Percentiles rank a stretch among this genome's conserved stretches.
These are phyloP conservation scores for Phytophthora pisi DNA, from an alignment of 352 stramenopile genomes.

Conservation along the genomic window DNA sequence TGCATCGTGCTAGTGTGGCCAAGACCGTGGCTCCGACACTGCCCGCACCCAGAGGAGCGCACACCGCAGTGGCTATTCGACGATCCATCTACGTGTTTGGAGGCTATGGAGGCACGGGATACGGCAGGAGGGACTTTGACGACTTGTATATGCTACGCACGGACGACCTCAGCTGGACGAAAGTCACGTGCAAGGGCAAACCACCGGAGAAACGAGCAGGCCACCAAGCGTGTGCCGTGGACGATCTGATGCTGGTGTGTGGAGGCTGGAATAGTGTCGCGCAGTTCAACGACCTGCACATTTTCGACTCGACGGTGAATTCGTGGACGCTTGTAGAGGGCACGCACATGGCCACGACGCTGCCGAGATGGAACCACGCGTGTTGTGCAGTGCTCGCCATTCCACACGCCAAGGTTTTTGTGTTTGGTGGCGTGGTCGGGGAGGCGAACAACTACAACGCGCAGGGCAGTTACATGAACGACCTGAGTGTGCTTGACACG, in stretches of 20 bases:
- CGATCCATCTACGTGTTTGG: conserved; percentile 93
- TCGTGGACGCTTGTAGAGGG: conserved; percentile 88
- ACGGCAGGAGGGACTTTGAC: conserved; percentile 93
- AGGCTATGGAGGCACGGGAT: conserved; percentile 94
- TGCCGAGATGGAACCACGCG: conserved; percentile 95
- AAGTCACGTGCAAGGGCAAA: conserved; percentile 88
- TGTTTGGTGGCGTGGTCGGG: conserved; percentile 95
- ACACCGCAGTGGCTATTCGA: conserved; percentile 89
- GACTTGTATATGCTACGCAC: conserved; percentile 92
- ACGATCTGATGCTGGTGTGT: conserved; percentile 93
- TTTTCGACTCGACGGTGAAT: conserved; percentile 89
- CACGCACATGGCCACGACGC: conserved; percentile 66
- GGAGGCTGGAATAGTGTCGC: conserved; percentile 95
- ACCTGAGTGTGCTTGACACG: conserved; percentile 94
- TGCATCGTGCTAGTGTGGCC: conserved; percentile 46
- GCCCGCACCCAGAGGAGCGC: conserved; percentile 88
- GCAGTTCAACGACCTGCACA: conserved; percentile 96
- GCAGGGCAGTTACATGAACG: conserved; percentile 84
- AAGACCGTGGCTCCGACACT: conserved; percentile 38
- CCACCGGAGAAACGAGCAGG: conserved; percentile 91
- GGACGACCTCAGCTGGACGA: conserved; percentile 86
- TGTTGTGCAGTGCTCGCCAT: conserved; percentile 94
- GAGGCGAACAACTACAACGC: conserved; percentile 89
- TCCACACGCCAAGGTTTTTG: conserved; percentile 95
- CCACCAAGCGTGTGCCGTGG: conserved; percentile 90